These are phyloP conservation scores for Saccharomyces hybrid DNA, from an alignment of 1,139 yeast genomes.

Conservation along the genomic window DNA sequence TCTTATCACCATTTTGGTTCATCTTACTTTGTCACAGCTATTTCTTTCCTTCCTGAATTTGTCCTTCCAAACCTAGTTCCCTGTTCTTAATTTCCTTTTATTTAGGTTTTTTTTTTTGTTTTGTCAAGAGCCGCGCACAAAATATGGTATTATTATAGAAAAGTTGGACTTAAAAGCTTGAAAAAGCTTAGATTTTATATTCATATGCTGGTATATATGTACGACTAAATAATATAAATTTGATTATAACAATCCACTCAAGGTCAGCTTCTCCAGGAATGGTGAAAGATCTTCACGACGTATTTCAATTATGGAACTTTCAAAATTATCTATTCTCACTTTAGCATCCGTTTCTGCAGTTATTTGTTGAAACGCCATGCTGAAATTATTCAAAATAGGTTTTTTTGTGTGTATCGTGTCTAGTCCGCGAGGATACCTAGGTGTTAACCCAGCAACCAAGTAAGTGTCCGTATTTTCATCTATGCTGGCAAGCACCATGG, in stretches of 20 bases:
- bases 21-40: background rate
- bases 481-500: slow-evolving; percentile 81
- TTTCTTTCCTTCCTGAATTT: background rate
- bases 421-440: slow-evolving; percentile 64
- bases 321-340: slow-evolving; percentile 88
- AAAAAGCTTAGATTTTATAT: background rate
- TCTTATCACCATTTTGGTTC: slow-evolving; percentile 2
- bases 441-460: slow-evolving; percentile 84
- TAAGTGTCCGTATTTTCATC: slow-evolving; percentile 72
- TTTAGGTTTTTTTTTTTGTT: background rate
- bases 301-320: slow-evolving; percentile 86
- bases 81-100: background rate
- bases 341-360: slow-evolving; percentile 80
- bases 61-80: background rate
- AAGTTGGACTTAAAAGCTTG: background rate
- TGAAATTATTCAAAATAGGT: slow-evolving; percentile 62
- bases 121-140: background rate
- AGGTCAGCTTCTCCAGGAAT: slow-evolving; percentile 69
- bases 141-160: background rate
- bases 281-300: slow-evolving; percentile 81
- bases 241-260: slow-evolving; percentile 39
- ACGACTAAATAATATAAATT: background rate
- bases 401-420: slow-evolving; percentile 39
- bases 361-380: slow-evolving; percentile 83
- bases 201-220: background rate